These are phyloP conservation scores for Globisporangium solare DNA, from an alignment of 352 stramenopile genomes.

Conservation along the genomic window DNA sequence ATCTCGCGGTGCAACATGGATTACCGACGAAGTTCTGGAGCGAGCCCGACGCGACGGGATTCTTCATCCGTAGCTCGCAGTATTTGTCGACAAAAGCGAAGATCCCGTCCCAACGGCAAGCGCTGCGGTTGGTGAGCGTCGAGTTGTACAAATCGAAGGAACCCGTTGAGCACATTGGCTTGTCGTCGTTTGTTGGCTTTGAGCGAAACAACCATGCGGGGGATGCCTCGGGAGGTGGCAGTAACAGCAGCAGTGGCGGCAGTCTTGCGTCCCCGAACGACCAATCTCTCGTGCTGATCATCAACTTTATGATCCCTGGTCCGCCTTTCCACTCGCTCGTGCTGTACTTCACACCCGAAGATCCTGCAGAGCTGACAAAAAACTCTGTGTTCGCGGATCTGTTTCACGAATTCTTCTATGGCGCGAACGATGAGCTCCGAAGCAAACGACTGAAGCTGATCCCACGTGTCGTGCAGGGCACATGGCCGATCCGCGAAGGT, in stretches of 20 bases:
- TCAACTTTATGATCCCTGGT: conserved; percentile 80
- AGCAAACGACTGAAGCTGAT: conserved; percentile 89
- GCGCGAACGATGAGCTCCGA: conserved; percentile 57
- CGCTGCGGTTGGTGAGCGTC: conserved; percentile 60
- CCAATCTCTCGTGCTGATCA: conserved; percentile 57
- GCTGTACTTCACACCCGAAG: conserved; percentile 74
- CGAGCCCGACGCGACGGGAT: conserved; percentile 58
- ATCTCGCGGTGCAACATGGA: conserved; percentile 43
- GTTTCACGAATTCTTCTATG: conserved; percentile 58
- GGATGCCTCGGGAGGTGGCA: neutral
- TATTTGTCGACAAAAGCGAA: conserved; percentile 67
- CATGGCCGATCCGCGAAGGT: conserved; percentile 84
- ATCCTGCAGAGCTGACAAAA: conserved; percentile 49
- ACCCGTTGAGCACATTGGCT: conserved; percentile 53
- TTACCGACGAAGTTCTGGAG: conserved; percentile 79
- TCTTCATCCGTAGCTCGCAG: conserved; percentile 59
- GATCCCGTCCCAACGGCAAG: conserved; percentile 48
- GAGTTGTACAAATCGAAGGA: conserved; percentile 60
- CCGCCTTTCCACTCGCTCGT: conserved; percentile 64
- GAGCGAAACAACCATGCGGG: conserved; percentile 9
- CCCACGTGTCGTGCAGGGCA: conserved; percentile 84
- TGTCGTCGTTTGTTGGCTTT: conserved; percentile 63
- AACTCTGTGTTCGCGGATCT: conserved; percentile 71
- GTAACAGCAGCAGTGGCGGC: neutral
- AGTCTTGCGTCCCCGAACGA: conserved; percentile 17